Conservation (phyloP, 805 yeast genomes). For the Yarrowia phangngaensis region DNA sequence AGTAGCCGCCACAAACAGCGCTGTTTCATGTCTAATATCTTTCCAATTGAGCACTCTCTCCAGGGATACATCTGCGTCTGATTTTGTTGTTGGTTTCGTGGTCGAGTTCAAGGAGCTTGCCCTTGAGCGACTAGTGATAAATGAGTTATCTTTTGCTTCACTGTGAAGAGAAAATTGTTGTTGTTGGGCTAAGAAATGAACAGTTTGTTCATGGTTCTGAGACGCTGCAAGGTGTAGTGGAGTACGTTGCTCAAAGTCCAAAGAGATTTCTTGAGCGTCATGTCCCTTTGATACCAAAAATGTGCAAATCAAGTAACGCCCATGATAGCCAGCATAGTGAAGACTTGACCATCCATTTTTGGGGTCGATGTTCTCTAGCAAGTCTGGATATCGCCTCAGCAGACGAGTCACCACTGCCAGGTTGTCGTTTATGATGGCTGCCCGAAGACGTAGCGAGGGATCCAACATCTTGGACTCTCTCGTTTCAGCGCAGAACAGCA, state of each 20-base stretch:
- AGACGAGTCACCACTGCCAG: slow-evolving; percentile 60
- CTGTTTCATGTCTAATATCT: slow-evolving; percentile 46
- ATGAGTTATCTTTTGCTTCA: slow-evolving; percentile 5
- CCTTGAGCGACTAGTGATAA: no score
- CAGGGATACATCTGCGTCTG: slow-evolving; percentile 8
- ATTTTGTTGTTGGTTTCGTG: no score
- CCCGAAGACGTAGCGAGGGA: slow-evolving; percentile 61
- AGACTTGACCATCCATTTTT: slow-evolving; percentile 75
- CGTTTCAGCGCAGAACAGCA: no score
- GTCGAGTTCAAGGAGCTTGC: no score
- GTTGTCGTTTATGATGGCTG: slow-evolving; percentile 62
- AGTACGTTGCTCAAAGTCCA: slow-evolving; percentile 55
- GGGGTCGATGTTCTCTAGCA: slow-evolving; percentile 66
- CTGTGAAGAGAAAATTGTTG: slow-evolving; percentile 10
- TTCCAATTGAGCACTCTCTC: slow-evolving; percentile 48
- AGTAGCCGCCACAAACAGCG: slow-evolving; percentile 62
- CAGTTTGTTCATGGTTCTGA: slow-evolving; percentile 64
- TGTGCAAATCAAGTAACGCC: slow-evolving; percentile 64
- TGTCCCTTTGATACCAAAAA: slow-evolving; percentile 53
- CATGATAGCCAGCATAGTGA: slow-evolving; percentile 75
- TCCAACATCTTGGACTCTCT: slow-evolving; percentile 48
- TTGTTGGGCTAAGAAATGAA: slow-evolving; percentile 67
- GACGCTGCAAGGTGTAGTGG: slow-evolving; percentile 67
- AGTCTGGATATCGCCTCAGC: slow-evolving; percentile 62
- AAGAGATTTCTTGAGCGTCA: slow-evolving; percentile 49